Percentiles rank a stretch among this genome's conserved stretches.
These are phyloP conservation scores for Ceriops tagal DNA, from an alignment of 345 rosid species.

Conservation along the genomic window DNA sequence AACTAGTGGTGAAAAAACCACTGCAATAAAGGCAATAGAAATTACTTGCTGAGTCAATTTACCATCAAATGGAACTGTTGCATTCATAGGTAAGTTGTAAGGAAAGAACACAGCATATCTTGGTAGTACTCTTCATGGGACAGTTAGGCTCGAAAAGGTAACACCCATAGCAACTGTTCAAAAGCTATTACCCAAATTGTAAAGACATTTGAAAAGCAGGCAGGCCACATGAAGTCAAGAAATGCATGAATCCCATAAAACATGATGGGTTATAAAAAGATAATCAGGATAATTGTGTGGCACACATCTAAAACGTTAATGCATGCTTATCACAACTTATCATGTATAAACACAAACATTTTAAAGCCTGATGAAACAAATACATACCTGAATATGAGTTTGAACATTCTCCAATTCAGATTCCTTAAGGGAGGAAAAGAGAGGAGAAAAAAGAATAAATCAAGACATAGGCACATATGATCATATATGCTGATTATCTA, in stretches of 20 bases:
- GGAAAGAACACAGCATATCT: no score
- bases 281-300: not conserved
- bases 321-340: not conserved
- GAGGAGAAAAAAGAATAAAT: not conserved
- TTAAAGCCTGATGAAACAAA: not conserved
- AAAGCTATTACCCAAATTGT: no score
- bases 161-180: no score
- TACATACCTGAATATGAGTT: constrained; percentile 73
- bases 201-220: no score
- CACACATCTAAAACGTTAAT: no score
- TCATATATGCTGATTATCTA: not conserved
- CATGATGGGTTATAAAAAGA: not conserved
- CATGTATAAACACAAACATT: not conserved
- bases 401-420: constrained; percentile 80
- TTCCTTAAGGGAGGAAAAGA: constrained; percentile 44
- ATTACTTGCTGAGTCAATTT: no score
- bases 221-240: no score
- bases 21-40: not conserved
- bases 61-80: no score
- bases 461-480: not conserved
- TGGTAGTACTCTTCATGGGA: no score
- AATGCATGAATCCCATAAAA: no score
- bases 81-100: no score
- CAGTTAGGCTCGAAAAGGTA: no score
- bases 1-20: not conserved